Evolutionary conservation across 192 early-diverging fungal species (phyloP).

Genomic region (Chytriomyces confervae): DNA sequence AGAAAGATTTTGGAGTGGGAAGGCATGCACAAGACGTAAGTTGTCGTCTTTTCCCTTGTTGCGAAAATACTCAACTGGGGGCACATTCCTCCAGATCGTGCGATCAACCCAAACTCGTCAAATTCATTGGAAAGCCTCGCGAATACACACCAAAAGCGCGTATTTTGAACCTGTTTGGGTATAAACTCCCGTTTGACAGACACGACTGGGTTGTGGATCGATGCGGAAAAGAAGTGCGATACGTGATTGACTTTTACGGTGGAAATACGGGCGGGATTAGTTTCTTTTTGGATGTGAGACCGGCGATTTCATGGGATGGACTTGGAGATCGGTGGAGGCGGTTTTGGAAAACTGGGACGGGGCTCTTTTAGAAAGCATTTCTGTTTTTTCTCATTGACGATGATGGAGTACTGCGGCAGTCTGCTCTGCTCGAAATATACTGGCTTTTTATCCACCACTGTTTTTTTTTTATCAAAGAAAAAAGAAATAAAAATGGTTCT

Average conservation of each 20-base stretch:
- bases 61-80: too few species aligned
- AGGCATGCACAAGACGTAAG: slow-evolving; percentile 61
- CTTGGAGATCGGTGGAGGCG: slow-evolving; percentile 58
- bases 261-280: slow-evolving; percentile 53
- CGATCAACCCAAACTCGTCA: slow-evolving; percentile 68
- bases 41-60: not conserved
- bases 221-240: slow-evolving; percentile 88
- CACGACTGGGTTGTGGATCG: slow-evolving; percentile 96
- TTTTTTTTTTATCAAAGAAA: not conserved
- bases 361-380: slow-evolving; percentile 34
- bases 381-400: not conserved
- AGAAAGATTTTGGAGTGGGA: slow-evolving; percentile 96
- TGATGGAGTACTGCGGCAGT: not conserved
- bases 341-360: slow-evolving; percentile 47
- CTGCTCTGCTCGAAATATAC: not conserved
- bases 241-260: slow-evolving; percentile 97
- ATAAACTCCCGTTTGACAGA: slow-evolving; percentile 91
- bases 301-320: slow-evolving; percentile 70
- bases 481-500: not conserved
- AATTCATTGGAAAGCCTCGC: slow-evolving; percentile 87
- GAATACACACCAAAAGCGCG: slow-evolving; percentile 38
- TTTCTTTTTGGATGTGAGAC: slow-evolving; percentile 91
- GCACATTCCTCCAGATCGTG: slow-evolving; percentile 47
- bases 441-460: not conserved
- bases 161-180: slow-evolving; percentile 45